Evolutionary conservation across 257 asterid genomes (phyloP).

Genomic region (Solanum piurae): DNA sequence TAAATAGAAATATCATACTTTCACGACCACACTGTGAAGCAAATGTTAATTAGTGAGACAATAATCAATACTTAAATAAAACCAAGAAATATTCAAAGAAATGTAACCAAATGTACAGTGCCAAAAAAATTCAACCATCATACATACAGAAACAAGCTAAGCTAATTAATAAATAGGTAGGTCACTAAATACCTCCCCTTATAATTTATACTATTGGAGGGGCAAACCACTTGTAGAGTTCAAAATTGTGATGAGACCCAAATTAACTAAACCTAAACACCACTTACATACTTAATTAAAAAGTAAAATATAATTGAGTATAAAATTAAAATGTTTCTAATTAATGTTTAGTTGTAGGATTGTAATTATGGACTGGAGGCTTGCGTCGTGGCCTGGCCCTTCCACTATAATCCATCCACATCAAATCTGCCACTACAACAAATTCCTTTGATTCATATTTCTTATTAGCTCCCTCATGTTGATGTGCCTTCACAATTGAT

Average conservation of each 20-base stretch:
- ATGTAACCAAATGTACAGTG: not conserved
- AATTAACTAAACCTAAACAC: not conserved
- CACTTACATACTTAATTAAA: not conserved
- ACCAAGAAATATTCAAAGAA: not conserved
- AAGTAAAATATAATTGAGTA: not conserved
- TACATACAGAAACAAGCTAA: not conserved
- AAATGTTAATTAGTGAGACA: not conserved
- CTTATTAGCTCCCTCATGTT: no score
- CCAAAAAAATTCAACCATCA: not conserved
- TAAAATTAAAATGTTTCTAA: not conserved
- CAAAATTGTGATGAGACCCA: slow-evolving; percentile 55
- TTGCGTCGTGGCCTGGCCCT: slow-evolving; percentile 13
- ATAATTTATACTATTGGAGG: not conserved
- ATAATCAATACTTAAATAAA: not conserved
- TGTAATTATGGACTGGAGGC: slow-evolving; percentile 47
- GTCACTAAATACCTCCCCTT: not conserved
- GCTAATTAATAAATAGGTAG: not conserved
- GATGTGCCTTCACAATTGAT: not conserved
- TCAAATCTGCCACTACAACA: slow-evolving; percentile 30
- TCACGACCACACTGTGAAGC: not conserved
- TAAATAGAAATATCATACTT: no score
- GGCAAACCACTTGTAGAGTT: slow-evolving; percentile 24
- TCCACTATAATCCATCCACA: slow-evolving; percentile 38
- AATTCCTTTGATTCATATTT: slow-evolving; percentile 2
- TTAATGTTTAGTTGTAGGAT: slow-evolving; percentile 21